Base-by-base conservation (phyloP, 2,329 filamentous ascomycete genomes). In the Phialophora expanda region DNA sequence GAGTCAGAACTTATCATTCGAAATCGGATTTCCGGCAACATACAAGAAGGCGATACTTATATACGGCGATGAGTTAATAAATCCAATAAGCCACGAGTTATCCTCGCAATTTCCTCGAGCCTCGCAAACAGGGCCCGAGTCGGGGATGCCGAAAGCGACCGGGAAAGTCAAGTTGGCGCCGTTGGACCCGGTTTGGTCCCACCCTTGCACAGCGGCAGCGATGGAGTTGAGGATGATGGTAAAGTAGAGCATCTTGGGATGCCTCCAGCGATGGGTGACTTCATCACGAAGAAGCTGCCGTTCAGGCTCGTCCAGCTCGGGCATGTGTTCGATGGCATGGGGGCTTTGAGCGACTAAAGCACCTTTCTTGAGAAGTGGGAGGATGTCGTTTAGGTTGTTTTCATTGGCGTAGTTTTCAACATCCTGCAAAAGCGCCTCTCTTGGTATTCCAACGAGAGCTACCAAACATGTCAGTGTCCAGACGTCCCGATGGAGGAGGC, bases 271-370 rank as follows among this genome's bases (percentile, higher is more conserved):
- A 64, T 80, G 78, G 1, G 76, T 78, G 3, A 78, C 74, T 69
- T 85, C 83, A n/a, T 78, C 71, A 2, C 77, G 72, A 26, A 85
- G 73, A 0, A 74, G 71, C 11, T 74, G 68, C 38, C 78, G 80
- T 51, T 85, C 83, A 0, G 71, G 70, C 20, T 88, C 82, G 62
- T 82, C 78, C 1, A 93, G 82, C 11, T 86, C 84, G 58, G 85
- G 79, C 48, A 92, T 82, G 38, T 83, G 79, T 64, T 91, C 88
- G 74, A 84, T 90, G 32, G 82, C 81, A 8, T 80, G 79, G 0
- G 90, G 90, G 70, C 89, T 86, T 75, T 91, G 89, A 2, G 91
- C 91, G 20, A 93, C 85, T 11, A 94, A 81, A 3, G 90, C 91
- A 38, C 90, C 91, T 72, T 89, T 89, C 59, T 85, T 82, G 59